Percentiles rank a stretch among this genome's conserved stretches.
These are phyloP conservation scores for Crithidia sp. DNA, from an alignment of 208 protist genomes.

Conservation along the genomic window DNA sequence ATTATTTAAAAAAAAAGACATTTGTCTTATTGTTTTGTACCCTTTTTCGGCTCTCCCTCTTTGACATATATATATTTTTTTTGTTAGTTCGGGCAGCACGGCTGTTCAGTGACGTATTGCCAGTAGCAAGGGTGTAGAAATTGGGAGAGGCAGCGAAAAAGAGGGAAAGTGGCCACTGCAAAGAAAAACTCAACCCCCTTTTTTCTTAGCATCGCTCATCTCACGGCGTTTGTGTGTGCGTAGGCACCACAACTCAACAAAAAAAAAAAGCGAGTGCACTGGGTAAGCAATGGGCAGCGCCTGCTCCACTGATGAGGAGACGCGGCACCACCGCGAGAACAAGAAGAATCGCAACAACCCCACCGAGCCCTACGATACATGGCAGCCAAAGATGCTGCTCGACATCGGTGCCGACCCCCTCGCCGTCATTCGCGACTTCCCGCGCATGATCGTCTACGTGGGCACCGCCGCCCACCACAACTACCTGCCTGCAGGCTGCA, in stretches of 20 bases:
- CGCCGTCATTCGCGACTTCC: constrained; percentile 82
- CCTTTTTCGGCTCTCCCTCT: not conserved
- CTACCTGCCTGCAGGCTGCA: not conserved
- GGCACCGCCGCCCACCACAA: constrained; percentile 20
- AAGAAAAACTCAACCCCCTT: no score
- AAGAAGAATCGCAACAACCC: constrained; percentile 51
- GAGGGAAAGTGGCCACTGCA: no score
- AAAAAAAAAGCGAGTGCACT: not conserved
- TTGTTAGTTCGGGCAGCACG: no score
- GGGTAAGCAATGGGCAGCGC: constrained; percentile 17
- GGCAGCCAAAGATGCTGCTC: constrained; percentile 48
- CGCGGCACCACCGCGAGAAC: constrained; percentile 39
- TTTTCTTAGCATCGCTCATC: not conserved
- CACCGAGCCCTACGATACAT: constrained; percentile 46
- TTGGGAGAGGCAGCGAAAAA: not conserved
- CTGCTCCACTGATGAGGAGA: constrained; percentile 26
- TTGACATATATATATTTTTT: no score
- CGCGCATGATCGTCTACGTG: constrained; percentile 68
- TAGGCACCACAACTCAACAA: not conserved
- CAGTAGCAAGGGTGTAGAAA: not conserved
- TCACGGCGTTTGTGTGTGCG: no score
- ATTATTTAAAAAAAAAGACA: not conserved
- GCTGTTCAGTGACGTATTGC: no score
- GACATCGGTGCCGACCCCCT: constrained; percentile 57
- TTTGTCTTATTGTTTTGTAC: not conserved